Evolutionary conservation across 345 rosid species (phyloP).

Genomic region (Gossypium herbaceum): DNA sequence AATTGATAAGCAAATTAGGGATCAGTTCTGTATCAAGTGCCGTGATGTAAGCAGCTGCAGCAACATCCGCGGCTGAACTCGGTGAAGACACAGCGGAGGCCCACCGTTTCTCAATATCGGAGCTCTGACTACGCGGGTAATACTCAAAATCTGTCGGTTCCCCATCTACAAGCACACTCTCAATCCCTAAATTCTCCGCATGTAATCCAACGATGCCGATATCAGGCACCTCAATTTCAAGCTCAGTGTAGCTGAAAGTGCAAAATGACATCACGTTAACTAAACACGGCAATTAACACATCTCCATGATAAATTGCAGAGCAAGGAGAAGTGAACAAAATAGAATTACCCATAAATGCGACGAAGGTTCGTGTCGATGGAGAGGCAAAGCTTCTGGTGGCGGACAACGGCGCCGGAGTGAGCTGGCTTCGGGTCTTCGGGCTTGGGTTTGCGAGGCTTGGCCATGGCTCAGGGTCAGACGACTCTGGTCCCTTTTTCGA

Average conservation of each 20-base stretch:
- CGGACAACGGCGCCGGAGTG: slow-evolving; percentile 73
- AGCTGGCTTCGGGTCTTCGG: slow-evolving; percentile 60
- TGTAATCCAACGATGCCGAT: slow-evolving; percentile 85
- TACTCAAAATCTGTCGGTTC: slow-evolving; percentile 86
- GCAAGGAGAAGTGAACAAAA: not conserved
- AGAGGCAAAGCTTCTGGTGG: slow-evolving; percentile 94
- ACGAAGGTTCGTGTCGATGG: slow-evolving; percentile 61
- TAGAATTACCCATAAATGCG: slow-evolving; percentile 72
- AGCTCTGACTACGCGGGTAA: slow-evolving; percentile 63
- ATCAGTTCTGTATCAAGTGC: slow-evolving; percentile 63
- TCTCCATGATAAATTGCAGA: not conserved
- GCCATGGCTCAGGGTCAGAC: slow-evolving; percentile 47
- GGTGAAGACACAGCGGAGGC: slow-evolving; percentile 42
- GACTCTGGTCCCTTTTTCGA: not conserved
- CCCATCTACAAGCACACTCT: slow-evolving; percentile 85
- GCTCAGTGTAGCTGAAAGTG: slow-evolving; percentile 64
- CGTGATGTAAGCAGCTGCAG: slow-evolving; percentile 54
- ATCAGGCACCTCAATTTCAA: slow-evolving; percentile 89
- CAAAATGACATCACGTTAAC: not conserved
- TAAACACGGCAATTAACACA: not conserved
- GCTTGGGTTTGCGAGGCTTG: slow-evolving; percentile 81
- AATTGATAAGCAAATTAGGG: slow-evolving; percentile 80
- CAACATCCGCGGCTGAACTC: slow-evolving; percentile 82
- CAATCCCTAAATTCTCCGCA: slow-evolving; percentile 90
- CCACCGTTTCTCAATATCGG: slow-evolving; percentile 54